Evolutionary conservation across 768 basidiomycete genomes (phyloP).

Genomic region (Tubosaeta sp.): DNA sequence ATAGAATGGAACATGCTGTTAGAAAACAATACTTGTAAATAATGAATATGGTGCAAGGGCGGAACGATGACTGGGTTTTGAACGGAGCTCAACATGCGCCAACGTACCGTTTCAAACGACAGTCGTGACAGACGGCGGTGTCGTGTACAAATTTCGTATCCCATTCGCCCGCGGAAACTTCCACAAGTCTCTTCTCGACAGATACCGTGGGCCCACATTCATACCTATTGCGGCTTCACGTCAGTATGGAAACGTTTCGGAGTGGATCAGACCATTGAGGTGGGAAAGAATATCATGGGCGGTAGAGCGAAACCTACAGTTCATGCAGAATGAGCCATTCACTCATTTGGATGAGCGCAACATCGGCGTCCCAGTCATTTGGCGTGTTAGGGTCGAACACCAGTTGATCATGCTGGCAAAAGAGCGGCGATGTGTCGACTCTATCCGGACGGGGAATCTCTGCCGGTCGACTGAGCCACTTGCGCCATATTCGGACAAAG

Average conservation of each 20-base stretch:
- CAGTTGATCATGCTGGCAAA: constrained; percentile 66
- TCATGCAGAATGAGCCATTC: constrained; percentile 64
- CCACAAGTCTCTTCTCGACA: constrained; percentile 35
- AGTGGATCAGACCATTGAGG: constrained; percentile 3
- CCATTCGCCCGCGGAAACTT: constrained; percentile 27
- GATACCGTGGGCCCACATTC: constrained; percentile 50
- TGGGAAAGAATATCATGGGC: constrained; percentile 3
- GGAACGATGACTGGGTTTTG: constrained; percentile 1
- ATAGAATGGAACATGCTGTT: constrained; percentile 17
- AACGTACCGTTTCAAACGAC: constrained; percentile 54
- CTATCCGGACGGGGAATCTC: constrained; percentile 53
- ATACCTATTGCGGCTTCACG: constrained; percentile 43
- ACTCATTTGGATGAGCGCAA: constrained; percentile 51
- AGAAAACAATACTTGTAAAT: constrained; percentile 8
- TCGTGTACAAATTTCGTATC: constrained; percentile 42
- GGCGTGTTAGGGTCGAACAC: constrained; percentile 61
- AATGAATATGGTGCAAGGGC: constrained; percentile 2
- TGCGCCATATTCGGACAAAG: constrained; percentile 66
- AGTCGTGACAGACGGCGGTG: constrained; percentile 54
- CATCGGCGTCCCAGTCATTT: constrained; percentile 53
- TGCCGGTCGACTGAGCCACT: constrained; percentile 60
- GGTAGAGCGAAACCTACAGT: constrained; percentile 43
- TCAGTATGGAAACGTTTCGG: constrained; percentile 14
- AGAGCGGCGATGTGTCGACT: constrained; percentile 57
- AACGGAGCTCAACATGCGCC: constrained; percentile 6